Evolutionary conservation across 345 rosid genomes (phyloP), one percentile per base, ranked within the genome.

Genomic region (Turritis glabra): DNA sequence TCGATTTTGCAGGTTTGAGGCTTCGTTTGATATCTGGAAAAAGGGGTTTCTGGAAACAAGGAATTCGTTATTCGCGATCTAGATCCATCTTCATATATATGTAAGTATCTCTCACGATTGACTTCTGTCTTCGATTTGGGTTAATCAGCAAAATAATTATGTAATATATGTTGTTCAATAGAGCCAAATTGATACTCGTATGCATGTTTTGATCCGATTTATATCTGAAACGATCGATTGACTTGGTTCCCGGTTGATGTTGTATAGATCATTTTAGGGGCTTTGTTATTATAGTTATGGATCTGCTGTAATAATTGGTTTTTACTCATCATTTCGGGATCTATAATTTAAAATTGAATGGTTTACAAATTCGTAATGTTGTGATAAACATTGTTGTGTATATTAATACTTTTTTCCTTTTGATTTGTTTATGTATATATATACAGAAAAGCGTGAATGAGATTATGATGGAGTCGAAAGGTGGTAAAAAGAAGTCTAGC

Each of bases 401-500:
- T 10, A 25, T 44, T 69, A 4, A 4, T 2, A 75, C 48, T 0
- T 5, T 6, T 5, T 17, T 37, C 41, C 4, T 1, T 9, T 44
- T 6, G 41, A 5, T 43, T 2, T 56, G 44, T 51, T 22, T 44
- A 15, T 14, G 7, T 3, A 29, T n/a, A n/a, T n/a, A n/a, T n/a
- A n/a, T 8, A 2, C 70, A 86, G 87, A 75, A 57, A 61, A 27
- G 84, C 57, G 82, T 88, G 98, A 84, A 93, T 93, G 98, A 84
- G 62, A 65, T 65, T 78, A 87, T 92, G 82, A 93, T 93, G 98
- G 98, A 93, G 74, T 83, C 96, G 10, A 89, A 93, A 84, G 98
- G 94, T 81, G 96, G 97, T 56, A 88, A 90, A n/a, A 91, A 93
- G 85, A 89, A 93, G 82, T 85, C 90, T 50, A 86, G 87, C 85